Percentiles rank a stretch among this genome's conserved stretches.
These are phyloP conservation scores for Endogone sp. DNA, from an alignment of 192 early-diverging fungal genomes.

Conservation along the genomic window DNA sequence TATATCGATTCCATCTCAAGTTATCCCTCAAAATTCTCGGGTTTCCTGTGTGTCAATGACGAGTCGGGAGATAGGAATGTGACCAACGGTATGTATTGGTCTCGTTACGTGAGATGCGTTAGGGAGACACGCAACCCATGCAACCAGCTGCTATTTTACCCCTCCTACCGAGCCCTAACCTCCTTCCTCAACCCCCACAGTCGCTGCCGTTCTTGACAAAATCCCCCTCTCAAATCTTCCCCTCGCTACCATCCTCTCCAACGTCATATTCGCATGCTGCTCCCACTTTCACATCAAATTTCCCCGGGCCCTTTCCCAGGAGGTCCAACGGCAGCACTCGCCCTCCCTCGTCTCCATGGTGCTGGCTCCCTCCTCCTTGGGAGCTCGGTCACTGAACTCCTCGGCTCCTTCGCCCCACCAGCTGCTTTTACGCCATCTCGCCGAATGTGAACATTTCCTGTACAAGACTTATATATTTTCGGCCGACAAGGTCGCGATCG, in stretches of 20 bases:
- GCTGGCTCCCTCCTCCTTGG: background rate
- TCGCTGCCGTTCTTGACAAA: no score
- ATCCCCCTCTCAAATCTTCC: no score
- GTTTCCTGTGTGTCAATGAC: slow-evolving; percentile 18
- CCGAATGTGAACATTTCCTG: slow-evolving; percentile 2
- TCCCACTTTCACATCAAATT: background rate
- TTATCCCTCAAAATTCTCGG: slow-evolving; percentile 18
- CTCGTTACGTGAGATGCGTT: background rate
- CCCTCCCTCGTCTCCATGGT: background rate
- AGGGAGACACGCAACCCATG: no score
- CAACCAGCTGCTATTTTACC: no score
- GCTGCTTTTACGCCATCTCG: background rate
- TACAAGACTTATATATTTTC: slow-evolving; percentile 18
- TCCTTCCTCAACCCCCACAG: no score
- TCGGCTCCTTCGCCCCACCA: background rate
- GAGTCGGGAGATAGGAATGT: slow-evolving; percentile 3
- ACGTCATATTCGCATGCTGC: background rate
- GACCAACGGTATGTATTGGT: slow-evolving; percentile 5
- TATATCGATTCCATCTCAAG: slow-evolving; percentile 15
- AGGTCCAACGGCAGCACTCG: background rate
- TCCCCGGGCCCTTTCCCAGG: background rate
- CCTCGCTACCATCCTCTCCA: background rate
- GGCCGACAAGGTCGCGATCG: slow-evolving; percentile 15
- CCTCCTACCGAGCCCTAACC: no score
- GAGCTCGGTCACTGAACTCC: background rate